Evolutionary conservation across 129 eudicot genomes (phyloP).

Genomic region (Centella asiatica): DNA sequence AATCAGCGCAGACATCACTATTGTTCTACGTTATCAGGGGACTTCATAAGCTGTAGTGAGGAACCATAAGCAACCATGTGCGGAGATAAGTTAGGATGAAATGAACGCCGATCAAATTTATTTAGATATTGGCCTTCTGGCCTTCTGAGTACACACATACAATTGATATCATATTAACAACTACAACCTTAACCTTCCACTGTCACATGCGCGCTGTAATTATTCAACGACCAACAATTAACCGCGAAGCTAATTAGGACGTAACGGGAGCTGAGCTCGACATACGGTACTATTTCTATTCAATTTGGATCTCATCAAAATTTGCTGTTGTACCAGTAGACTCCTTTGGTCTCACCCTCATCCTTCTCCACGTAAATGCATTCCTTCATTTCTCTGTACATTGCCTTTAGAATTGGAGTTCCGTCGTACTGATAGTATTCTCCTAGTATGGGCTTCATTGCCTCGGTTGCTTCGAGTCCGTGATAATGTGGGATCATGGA

Average conservation of each 20-base stretch:
- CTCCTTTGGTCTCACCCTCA: slow-evolving; percentile 28
- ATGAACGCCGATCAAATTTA: background rate
- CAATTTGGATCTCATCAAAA: background rate
- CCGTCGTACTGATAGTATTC: slow-evolving; percentile 36
- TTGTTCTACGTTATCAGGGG: too few relatives aligned
- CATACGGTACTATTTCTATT: background rate
- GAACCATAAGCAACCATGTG: background rate
- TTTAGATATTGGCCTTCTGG: background rate
- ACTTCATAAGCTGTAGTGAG: background rate
- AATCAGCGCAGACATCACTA: too few relatives aligned
- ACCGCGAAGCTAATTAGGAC: too few relatives aligned
- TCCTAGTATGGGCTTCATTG: slow-evolving; percentile 32
- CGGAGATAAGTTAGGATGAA: too few relatives aligned
- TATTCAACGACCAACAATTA: background rate
- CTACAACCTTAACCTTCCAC: background rate
- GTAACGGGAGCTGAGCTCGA: too few relatives aligned
- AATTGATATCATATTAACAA: background rate
- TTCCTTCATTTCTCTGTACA: slow-evolving; percentile 31
- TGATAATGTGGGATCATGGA: slow-evolving; percentile 41
- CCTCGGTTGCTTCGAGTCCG: slow-evolving; percentile 34
- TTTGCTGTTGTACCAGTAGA: slow-evolving; percentile 27
- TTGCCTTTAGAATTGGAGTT: slow-evolving; percentile 33
- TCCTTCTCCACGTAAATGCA: slow-evolving; percentile 36
- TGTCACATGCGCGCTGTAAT: background rate
- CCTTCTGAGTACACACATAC: background rate